A percentile compares a stretch with the other conserved stretches of the same genome.
These are phyloP conservation scores for Emydomyces testavorans DNA, from an alignment of 2,329 filamentous ascomycete species.

Conservation along the genomic window DNA sequence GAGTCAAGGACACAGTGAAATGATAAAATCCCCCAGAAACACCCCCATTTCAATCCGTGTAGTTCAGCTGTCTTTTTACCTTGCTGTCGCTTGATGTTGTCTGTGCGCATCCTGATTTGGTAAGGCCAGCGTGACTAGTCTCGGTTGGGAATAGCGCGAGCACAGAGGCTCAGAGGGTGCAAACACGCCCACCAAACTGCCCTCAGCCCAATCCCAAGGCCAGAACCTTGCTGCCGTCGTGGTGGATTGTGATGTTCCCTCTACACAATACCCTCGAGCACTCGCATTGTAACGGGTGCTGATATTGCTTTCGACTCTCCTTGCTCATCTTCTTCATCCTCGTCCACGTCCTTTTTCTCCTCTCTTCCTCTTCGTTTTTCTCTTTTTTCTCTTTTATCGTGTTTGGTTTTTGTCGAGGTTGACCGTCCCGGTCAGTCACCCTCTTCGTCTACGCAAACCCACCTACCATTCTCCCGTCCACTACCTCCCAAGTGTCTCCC, in stretches of 20 bases:
- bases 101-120: conserved; percentile 3
- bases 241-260: conserved; percentile 7
- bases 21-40: not conserved
- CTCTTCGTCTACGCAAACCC: conserved; percentile 8
- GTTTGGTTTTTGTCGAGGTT: not conserved
- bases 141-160: conserved; percentile 1
- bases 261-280: conserved; percentile 8
- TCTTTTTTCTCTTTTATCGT: conserved; percentile 11
- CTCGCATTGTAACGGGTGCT: conserved; percentile 7
- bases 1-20: not conserved
- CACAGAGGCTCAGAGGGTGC: conserved; percentile 3
- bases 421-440: conserved; percentile 9
- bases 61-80: not conserved
- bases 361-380: conserved; percentile 17
- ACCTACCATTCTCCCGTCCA: not conserved
- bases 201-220: conserved; percentile 11
- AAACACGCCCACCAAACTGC: conserved; percentile 8
- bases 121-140: not conserved
- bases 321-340: not conserved
- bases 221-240: not conserved
- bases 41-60: not conserved
- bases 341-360: conserved; percentile 4
- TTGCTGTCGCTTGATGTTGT: not conserved
- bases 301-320: conserved; percentile 7
- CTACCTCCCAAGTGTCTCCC: not conserved